Evolutionary conservation across 176 grass and related monocot species (phyloP).

Genomic region (Lolium perenne): DNA sequence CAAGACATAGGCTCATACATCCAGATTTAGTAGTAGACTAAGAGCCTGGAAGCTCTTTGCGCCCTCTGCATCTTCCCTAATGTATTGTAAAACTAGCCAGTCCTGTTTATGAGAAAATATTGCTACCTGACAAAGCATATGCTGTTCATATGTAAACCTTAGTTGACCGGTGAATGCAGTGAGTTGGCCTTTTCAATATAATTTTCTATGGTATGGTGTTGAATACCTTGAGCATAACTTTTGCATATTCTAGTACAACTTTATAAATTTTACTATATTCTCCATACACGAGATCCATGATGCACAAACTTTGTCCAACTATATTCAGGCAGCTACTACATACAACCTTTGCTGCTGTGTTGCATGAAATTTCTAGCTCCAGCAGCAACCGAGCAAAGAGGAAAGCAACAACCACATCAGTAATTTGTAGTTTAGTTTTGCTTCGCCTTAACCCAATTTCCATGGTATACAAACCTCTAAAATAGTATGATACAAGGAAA

Average conservation of each 20-base stretch:
- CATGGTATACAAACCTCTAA: constrained; percentile 23
- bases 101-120: constrained; percentile 22
- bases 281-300: background rate
- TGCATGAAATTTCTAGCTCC: background rate
- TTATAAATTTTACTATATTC: constrained; percentile 1
- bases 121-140: background rate
- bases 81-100: constrained; percentile 32
- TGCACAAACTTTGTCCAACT: constrained; percentile 25
- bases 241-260: background rate
- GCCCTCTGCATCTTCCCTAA: background rate
- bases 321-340: constrained; percentile 35
- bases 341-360: constrained; percentile 28
- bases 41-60: constrained; percentile 20
- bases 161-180: background rate
- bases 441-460: constrained; percentile 18
- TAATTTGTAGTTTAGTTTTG: constrained; percentile 21
- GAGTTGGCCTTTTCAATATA: background rate
- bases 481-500: background rate
- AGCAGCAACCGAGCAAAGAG: constrained; percentile 12
- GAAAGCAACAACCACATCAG: constrained; percentile 10
- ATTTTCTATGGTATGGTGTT: background rate
- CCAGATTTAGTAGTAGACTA: background rate
- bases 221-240: background rate
- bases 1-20: constrained; percentile 21
- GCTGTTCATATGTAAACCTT: constrained; percentile 1